Evolutionary conservation across 106 monocot genomes (phyloP).

Genomic region (Alisma plantagoaquatica): DNA sequence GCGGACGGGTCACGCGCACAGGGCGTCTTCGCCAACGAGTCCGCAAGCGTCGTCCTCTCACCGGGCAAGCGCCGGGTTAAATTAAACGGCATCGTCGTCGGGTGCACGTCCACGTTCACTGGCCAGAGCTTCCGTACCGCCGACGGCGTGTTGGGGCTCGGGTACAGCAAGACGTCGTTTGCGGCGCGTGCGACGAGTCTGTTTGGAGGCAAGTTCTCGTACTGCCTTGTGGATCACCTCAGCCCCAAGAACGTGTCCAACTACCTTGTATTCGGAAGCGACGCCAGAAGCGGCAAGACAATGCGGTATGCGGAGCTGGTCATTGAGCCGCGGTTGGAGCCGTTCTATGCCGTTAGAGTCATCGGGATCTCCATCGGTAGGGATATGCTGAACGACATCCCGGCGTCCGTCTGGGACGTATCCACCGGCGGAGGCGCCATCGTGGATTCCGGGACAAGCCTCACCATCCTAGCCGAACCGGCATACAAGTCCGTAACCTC

Average conservation of each 20-base stretch:
- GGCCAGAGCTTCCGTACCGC: slow-evolving; percentile 41
- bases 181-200: slow-evolving; percentile 25
- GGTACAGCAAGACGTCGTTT: slow-evolving; percentile 67
- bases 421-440: slow-evolving; percentile 43
- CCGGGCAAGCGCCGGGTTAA: slow-evolving; percentile 27
- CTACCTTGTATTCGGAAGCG: slow-evolving; percentile 64
- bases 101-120: slow-evolving; percentile 53
- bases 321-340: slow-evolving; percentile 20
- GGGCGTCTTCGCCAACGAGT: slow-evolving; percentile 73
- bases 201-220: slow-evolving; percentile 77
- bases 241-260: slow-evolving; percentile 65
- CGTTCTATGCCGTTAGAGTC: slow-evolving; percentile 55
- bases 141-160: slow-evolving; percentile 89
- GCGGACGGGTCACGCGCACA: slow-evolving; percentile 42
- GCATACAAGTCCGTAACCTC: slow-evolving; percentile 48
- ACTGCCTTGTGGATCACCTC: slow-evolving; percentile 98
- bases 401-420: slow-evolving; percentile 42
- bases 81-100: slow-evolving; percentile 52
- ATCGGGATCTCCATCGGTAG: slow-evolving; percentile 56
- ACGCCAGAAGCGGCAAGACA: not conserved
- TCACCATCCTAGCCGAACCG: slow-evolving; percentile 51
- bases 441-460: slow-evolving; percentile 78
- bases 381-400: slow-evolving; percentile 32
- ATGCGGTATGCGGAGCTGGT: slow-evolving; percentile 28
- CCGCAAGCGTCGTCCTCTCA: slow-evolving; percentile 46